A percentile compares a stretch with the other conserved stretches of the same genome.
phyloP scores from a whole-genome alignment of 176 grass and related monocot species.

The Cocos nucifera region DNA sequence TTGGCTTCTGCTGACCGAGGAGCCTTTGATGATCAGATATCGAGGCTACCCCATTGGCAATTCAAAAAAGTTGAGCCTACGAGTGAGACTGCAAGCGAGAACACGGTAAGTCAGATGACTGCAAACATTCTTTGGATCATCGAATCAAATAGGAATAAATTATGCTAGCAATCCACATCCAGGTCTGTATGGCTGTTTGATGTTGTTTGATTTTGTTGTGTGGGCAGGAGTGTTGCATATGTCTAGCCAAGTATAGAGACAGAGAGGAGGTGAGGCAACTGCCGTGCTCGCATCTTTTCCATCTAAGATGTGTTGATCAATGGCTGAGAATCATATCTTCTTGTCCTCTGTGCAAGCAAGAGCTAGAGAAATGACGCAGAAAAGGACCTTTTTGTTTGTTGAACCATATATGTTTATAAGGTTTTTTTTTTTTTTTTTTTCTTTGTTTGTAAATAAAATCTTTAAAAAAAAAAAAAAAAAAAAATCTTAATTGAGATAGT shows the following conservation, averaged over 20 bases:
- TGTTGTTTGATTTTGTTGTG: background rate
- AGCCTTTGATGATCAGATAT: slow-evolving; percentile 83
- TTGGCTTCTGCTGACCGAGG: slow-evolving; percentile 55
- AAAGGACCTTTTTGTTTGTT: too few relatives aligned
- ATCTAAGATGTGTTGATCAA: slow-evolving; percentile 81
- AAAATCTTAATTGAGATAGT: too few relatives aligned
- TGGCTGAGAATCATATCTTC: slow-evolving; percentile 98
- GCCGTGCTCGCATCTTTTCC: slow-evolving; percentile 82
- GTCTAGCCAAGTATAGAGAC: slow-evolving; percentile 70
- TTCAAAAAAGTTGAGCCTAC: slow-evolving; percentile 51
- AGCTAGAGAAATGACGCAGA: slow-evolving; percentile 44
- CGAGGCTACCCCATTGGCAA: slow-evolving; percentile 55
- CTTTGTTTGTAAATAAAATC: too few relatives aligned
- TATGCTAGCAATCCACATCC: too few relatives aligned
- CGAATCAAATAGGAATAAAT: too few relatives aligned
- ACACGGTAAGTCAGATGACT: slow-evolving; percentile 28
- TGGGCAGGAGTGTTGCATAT: slow-evolving; percentile 91
- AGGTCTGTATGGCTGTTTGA: background rate
- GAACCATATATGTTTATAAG: too few relatives aligned
- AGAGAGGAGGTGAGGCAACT: slow-evolving; percentile 86
- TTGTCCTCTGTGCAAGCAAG: slow-evolving; percentile 97
- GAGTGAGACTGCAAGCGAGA: slow-evolving; percentile 22
- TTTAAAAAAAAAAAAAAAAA: too few relatives aligned
- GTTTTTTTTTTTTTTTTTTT: too few relatives aligned
- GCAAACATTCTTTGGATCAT: too few relatives aligned